Percentiles rank a stretch among this genome's conserved stretches.
phyloP scores from a whole-genome alignment of 2,329 filamentous ascomycete species.

The Rutstroemia sydowiana region DNA sequence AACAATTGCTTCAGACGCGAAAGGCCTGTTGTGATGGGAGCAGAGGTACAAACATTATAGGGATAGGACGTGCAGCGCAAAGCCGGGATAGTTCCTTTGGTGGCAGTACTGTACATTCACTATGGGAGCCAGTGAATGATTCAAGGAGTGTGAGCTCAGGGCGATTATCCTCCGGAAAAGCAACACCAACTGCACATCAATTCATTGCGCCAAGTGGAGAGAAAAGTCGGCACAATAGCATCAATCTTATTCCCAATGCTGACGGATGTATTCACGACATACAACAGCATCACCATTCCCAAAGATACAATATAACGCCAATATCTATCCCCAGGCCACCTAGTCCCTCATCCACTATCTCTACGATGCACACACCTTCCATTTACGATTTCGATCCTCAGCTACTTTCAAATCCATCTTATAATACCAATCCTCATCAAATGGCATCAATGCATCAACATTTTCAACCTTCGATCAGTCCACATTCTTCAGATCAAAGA shows the following conservation, averaged over 20 bases:
- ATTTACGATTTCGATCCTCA: conserved; percentile 21
- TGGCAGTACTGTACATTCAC: conserved; percentile 18
- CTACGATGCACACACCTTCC: conserved; percentile 13
- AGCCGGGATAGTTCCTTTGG: conserved; percentile 23
- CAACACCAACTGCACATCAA: conserved; percentile 14
- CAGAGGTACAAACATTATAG: neutral
- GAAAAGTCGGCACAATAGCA: conserved; percentile 18
- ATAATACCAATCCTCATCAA: conserved; percentile 1
- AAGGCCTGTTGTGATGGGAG: conserved; percentile 20
- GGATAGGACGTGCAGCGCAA: neutral
- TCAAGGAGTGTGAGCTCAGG: conserved; percentile 12
- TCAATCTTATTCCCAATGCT: neutral
- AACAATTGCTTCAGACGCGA: conserved; percentile 23
- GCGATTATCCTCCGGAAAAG: conserved; percentile 12
- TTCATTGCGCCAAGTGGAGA: conserved; percentile 20
- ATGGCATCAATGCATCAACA: conserved; percentile 1
- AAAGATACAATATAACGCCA: conserved; percentile 8
- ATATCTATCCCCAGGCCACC: conserved; percentile 14
- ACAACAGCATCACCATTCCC: conserved; percentile 1
- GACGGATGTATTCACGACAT: neutral
- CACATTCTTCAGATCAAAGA: conserved; percentile 11
- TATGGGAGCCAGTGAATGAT: conserved; percentile 19
- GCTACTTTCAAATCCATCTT: neutral
- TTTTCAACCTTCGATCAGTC: neutral
- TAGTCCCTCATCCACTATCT: conserved; percentile 13